Evolutionary conservation across 495 filamentous ascomycete species (phyloP), one percentile per base, ranked within the genome.

Genomic region (Tuber calosporum): DNA sequence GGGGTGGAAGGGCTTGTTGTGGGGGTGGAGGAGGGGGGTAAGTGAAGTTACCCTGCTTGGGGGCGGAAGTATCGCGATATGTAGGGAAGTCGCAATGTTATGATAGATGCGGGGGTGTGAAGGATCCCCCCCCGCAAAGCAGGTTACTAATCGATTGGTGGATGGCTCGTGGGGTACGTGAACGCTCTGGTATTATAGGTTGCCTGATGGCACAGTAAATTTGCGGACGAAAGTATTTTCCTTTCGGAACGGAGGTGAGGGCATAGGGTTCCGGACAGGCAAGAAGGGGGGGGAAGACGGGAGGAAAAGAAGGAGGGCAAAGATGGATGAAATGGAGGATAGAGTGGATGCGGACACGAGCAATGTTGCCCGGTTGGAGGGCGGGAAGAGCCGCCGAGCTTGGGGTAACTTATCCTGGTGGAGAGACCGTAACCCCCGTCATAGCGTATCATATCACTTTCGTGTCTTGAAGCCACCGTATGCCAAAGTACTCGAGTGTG

Each of bases 31-130:
- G 20, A 22, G 38, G 37, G 37, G 67, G 67, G 37, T 26, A 34
- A 62, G 53, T 26, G 53, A 62, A 62, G 53, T 62, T 62, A 62
- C 53, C 53, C 53, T 62, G 34, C 53, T 62, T 62, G 13, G 53
- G 53, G 26, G 26, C 4, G 53, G 53, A 62, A 62, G 30, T 62
- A 34, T 30, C 13, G 53, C 34, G 53, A 62, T 0, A 13, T 7
- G 53, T 62, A 62, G 26, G 26, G 30, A 62, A 34, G 26, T 34
- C 26, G 53, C 53, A 26, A 62, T 34, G 53, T 34, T 62, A 15
- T 34, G 53, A 17, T 34, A 5, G 26, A 30, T 58, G 48, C 53
- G 53, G 17, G 53, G 7, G 53, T 30, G 53, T 30, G 53, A 62
- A 62, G 26, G 34, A 62, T 62, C 34, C 19, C 53, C 19, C 53